phyloP scores from a whole-genome alignment of 306 rosid genomes.

The Gynostemma pentaphyllum region DNA sequence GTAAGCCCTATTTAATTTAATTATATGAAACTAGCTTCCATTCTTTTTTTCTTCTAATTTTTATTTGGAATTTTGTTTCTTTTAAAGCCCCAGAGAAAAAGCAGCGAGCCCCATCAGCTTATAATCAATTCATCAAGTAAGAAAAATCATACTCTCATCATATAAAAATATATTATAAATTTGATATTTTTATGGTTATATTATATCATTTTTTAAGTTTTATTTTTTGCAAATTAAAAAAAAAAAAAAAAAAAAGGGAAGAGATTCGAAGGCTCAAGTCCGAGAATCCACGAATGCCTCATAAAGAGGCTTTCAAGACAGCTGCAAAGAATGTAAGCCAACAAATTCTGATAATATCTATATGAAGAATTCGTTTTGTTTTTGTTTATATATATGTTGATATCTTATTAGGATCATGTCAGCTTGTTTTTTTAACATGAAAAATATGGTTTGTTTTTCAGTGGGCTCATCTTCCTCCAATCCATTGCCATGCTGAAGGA shows the following conservation, averaged over 20 bases:
- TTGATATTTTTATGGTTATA: too few relatives aligned
- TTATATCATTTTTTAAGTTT: too few relatives aligned
- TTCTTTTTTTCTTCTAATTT: not conserved
- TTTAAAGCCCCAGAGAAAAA: slow-evolving; percentile 80
- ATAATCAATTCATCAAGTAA: slow-evolving; percentile 86
- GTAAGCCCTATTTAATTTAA: slow-evolving; percentile 15
- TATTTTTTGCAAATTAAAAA: too few relatives aligned
- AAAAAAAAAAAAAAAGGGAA: slow-evolving; percentile 26
- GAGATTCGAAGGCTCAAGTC: slow-evolving; percentile 91
- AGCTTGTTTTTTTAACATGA: not conserved
- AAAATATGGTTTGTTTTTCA: slow-evolving; percentile 13
- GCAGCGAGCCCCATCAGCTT: slow-evolving; percentile 93
- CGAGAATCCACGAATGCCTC: slow-evolving; percentile 75
- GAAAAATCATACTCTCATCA: too few relatives aligned
- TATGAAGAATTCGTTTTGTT: not conserved
- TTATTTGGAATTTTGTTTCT: not conserved
- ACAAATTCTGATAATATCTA: not conserved
- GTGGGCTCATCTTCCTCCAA: slow-evolving; percentile 89
- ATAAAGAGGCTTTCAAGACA: slow-evolving; percentile 87
- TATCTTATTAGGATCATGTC: too few relatives aligned
- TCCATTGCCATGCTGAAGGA: slow-evolving; percentile 38
- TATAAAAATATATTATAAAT: too few relatives aligned
- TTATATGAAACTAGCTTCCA: not conserved
- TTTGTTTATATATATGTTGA: not conserved
- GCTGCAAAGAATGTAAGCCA: slow-evolving; percentile 73